Conservation (phyloP, 371 early-diverging fungal species). For the Saksenaea oblongispora region DNA sequence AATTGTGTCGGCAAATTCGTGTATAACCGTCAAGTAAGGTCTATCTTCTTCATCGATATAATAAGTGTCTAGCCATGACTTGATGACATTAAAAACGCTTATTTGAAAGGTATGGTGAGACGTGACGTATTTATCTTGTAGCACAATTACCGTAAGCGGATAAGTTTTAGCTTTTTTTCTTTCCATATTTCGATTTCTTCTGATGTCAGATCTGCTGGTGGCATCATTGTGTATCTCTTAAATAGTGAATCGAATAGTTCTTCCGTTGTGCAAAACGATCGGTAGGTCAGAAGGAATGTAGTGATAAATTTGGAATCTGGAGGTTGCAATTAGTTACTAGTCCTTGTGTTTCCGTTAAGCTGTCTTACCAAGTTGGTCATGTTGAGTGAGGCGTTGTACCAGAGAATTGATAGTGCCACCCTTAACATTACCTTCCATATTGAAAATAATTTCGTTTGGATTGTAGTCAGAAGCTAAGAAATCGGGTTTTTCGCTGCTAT, state of each 20-base stretch:
- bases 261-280: conserved; percentile 78
- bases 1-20: conserved; percentile 72
- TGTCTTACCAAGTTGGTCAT: conserved; percentile 69
- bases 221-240: conserved; percentile 68
- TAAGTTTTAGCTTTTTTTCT: conserved; percentile 84
- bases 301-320: conserved; percentile 76
- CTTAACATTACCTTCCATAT: conserved; percentile 85
- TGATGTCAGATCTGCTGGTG: conserved; percentile 67
- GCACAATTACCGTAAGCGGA: conserved; percentile 66
- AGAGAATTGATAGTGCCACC: conserved; percentile 86
- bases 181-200: conserved; percentile 80
- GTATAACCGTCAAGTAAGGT: conserved; percentile 63
- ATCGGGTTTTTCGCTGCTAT: conserved; percentile 45
- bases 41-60: conserved; percentile 79
- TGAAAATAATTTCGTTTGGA: conserved; percentile 74
- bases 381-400: conserved; percentile 86
- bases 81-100: conserved; percentile 90
- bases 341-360: not conserved
- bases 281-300: conserved; percentile 90
- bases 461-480: conserved; percentile 76
- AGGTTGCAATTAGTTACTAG: not conserved
- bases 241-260: conserved; percentile 76
- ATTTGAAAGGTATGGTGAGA: not conserved
- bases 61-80: conserved; percentile 88
- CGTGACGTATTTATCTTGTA: not conserved